Percentiles rank a stretch among this genome's conserved stretches.
These are phyloP conservation scores for Mucor circinelloides DNA, from an alignment of 371 early-diverging fungal genomes.

Conservation along the genomic window DNA sequence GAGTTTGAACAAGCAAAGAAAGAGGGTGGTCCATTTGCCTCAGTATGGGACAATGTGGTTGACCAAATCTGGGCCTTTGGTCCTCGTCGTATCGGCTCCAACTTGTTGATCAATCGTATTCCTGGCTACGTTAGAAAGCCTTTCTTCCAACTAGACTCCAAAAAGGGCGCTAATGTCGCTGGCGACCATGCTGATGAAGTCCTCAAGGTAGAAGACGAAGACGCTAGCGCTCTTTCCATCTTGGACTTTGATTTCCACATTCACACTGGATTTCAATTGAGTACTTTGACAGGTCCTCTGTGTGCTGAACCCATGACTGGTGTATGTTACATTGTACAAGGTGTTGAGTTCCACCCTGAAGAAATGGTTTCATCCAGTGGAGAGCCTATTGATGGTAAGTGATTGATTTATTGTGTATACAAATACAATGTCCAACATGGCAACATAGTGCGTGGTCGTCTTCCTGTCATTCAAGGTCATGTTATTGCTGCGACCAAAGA, in stretches of 20 bases:
- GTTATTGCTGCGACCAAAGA: constrained; percentile 88
- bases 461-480: constrained; percentile 77
- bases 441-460: constrained; percentile 48
- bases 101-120: constrained; percentile 80
- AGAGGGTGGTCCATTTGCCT: constrained; percentile 48
- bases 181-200: constrained; percentile 42
- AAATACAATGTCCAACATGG: neutral
- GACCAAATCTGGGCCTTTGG: constrained; percentile 77
- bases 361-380: constrained; percentile 27
- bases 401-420: neutral
- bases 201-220: constrained; percentile 32
- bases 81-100: constrained; percentile 87
- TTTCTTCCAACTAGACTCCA: constrained; percentile 39
- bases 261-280: constrained; percentile 94
- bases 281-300: constrained; percentile 88
- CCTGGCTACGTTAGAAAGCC: constrained; percentile 58
- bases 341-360: constrained; percentile 54
- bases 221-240: constrained; percentile 37
- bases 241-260: constrained; percentile 79
- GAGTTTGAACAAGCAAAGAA: constrained; percentile 52
- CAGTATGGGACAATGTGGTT: constrained; percentile 50
- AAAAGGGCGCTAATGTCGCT: constrained; percentile 13
- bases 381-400: constrained; percentile 29
- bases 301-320: constrained; percentile 95
- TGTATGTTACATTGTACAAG: constrained; percentile 84